Conservation (phyloP, 78 protist genomes). For the Speleostelium caveatum region DNA sequence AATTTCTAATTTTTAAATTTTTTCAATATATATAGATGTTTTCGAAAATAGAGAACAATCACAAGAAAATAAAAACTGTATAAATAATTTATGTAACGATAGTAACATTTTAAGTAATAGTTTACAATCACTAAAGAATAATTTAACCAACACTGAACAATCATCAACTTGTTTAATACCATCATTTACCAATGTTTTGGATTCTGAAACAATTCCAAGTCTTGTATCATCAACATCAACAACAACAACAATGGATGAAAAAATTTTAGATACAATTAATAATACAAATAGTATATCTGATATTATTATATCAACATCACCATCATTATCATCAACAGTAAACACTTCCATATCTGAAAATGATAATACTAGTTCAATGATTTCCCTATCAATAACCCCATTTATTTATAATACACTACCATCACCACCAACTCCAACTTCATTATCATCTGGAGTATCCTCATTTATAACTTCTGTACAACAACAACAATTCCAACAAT, state of each 20-base stretch:
- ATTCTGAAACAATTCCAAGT: no score
- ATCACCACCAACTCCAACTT: background rate
- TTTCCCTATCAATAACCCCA: background rate
- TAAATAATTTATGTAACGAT: constrained; percentile 17
- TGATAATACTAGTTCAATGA: background rate
- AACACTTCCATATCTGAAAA: background rate
- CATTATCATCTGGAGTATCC: background rate
- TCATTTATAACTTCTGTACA: background rate
- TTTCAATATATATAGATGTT: no score
- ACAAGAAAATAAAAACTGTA: background rate
- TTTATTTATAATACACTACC: background rate
- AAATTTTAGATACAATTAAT: no score
- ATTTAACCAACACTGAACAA: background rate
- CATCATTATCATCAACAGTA: background rate
- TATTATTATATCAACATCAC: background rate
- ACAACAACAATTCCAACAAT: background rate
- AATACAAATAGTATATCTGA: background rate
- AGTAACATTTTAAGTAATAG: background rate
- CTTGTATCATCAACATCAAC: background rate
- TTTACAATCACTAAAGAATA: no score
- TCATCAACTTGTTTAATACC: background rate
- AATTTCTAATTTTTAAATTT: no score
- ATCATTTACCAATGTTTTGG: background rate
- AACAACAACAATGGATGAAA: no score
- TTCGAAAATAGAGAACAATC: no score